Evolutionary conservation across 257 asterid species (phyloP), one percentile per base, ranked within the genome.

Genomic region (Lantana camara): DNA sequence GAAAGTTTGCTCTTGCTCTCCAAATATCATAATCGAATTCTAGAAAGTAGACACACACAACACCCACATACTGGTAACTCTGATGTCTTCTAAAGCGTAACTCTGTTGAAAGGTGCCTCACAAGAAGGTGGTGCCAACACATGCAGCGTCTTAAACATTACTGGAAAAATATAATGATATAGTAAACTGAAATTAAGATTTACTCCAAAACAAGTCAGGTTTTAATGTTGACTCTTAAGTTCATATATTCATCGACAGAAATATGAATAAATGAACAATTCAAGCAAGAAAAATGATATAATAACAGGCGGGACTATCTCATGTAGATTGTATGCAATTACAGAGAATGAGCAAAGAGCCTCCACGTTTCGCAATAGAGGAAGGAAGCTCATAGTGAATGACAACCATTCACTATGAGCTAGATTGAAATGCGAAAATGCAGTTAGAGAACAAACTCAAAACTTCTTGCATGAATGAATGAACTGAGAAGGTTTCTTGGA

Each of bases 31-130:
- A 27, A 27, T 27, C 32, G 2, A 27, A 2, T 27, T 27, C 32
- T 27, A 27, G 32, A 27, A 27, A n/a, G n/a, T n/a, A 5, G 4
- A 27, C 32, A 27, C 32, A 2, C 5, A 27, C 32, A 27, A n/a
- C n/a, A n/a, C n/a, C 32, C n/a, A 27, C 32, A 27, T 5, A 27
- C 32, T 34, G 38, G 63, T 24, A 19, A 27, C n/a, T n/a, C n/a
- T n/a, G 53, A 19, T 50, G 9, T 53, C 47, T 60, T 70, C 75
- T 70, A 61, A 69, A 70, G 53, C 14, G 50, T 51, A 49, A 23
- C 48, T 14, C 3, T 1, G 8, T 17, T 29, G 14, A 56, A 55
- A 30, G 57, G 46, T 32, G 61, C 23, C 22, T 12, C 24, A 24
- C 34, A 52, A 4, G 16, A 12, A 15, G 1, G 52, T 41, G 59